Base-by-base conservation (phyloP, 345 rosid genomes). In the Clarkia xantiana region DNA sequence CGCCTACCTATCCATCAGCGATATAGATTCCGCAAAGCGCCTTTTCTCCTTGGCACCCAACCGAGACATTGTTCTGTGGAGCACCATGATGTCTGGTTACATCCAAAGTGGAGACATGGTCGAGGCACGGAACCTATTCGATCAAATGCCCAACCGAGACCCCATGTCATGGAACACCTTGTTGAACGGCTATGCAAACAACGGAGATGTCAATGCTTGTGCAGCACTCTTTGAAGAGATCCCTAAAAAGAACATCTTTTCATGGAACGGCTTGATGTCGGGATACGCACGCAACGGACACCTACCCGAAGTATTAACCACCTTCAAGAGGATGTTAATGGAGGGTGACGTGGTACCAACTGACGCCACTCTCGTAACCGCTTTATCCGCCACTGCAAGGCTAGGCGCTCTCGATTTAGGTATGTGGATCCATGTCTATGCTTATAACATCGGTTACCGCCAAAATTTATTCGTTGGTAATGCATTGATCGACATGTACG, bases 141-240 rank as follows among this genome's bases (percentile, higher is more conserved):
- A 76, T 74, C 68, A 10, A 51, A 81, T 81, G 82, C 88, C 86
- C 2, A 58, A 61, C 47, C 72, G 45, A 55, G 94, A 90, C 68
- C 67, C 79, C 0, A 90, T 90, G 82, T 79, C 89, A 0, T 86
- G 97, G 97, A 86, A 90, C 36, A 81, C 86, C 0, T n/a, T 79
- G 59, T 62, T 83, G 61, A 73, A 68, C 39, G 94, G 91, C 34
- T 81, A 75, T 49, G 88, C 87, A 0, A 68, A 23, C 59, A 45
- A 49, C 18, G 77, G 95, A 54, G 78, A 79, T 68, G 36, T 71
- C 8, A 66, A 63, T 55, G 75, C 71, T 20, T 77, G 74, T 57
- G 68, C 69, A 62, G 62, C 59, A 47, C 45, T 86, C 59, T 83
- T 86, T 58, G 76, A 79, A 40, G 80, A 79, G 61, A 86, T 90